phyloP scores from a whole-genome alignment of 139 green algal genomes.

The Volvox reticuliferus region DNA sequence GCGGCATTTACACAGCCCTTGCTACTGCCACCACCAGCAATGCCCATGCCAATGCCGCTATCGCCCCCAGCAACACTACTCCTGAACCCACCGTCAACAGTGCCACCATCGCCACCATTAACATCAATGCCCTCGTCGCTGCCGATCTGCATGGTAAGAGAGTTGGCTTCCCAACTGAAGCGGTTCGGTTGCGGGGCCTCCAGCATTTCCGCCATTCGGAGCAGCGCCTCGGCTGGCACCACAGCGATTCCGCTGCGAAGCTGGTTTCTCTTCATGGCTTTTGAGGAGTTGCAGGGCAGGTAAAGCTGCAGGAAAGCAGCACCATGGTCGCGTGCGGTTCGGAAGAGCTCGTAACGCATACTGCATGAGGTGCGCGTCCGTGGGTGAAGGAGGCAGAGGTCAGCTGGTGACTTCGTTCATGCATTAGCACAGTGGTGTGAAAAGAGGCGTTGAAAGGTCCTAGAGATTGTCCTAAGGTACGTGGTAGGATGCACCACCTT shows the following conservation, averaged over 20 bases:
- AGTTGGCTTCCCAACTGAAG: conserved; percentile 13
- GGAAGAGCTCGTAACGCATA: conserved; percentile 35
- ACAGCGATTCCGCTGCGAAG: neutral
- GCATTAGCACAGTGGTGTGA: neutral
- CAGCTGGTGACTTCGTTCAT: neutral
- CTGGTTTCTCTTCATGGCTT: neutral
- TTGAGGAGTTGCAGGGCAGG: neutral
- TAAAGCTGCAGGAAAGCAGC: conserved; percentile 38
- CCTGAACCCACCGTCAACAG: neutral
- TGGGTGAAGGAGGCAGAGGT: neutral
- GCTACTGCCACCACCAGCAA: neutral
- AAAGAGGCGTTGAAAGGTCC: neutral
- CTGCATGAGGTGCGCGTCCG: neutral
- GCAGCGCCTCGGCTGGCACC: neutral
- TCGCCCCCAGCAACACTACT: neutral
- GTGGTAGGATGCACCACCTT: neutral
- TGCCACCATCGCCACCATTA: neutral
- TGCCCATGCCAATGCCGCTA: neutral
- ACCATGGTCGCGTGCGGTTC: neutral
- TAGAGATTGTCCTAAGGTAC: neutral
- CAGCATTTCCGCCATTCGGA: neutral
- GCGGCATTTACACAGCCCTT: neutral
- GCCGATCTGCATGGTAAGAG: neutral
- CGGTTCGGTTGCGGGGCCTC: conserved; percentile 7
- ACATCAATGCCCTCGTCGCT: neutral